A percentile compares a stretch with the other conserved stretches of the same genome.
Evolutionary conservation across 2,329 filamentous ascomycete species (phyloP).

Genomic region (Fusarium nodosum): DNA sequence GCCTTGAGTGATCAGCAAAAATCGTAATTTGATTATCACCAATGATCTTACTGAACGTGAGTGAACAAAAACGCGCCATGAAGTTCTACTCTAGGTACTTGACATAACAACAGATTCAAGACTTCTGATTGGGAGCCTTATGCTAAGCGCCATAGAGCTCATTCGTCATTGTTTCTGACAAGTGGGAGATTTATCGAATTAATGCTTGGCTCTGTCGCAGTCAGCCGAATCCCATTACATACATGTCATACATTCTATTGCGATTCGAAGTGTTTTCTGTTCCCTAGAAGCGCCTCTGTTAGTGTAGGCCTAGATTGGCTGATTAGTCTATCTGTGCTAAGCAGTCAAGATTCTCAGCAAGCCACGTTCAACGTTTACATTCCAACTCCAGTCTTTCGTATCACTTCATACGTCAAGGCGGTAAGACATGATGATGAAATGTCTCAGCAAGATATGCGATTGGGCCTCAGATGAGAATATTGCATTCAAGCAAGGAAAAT

Average conservation of each 20-base stretch:
- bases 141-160: no score
- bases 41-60: neutral
- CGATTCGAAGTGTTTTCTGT: no score
- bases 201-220: no score
- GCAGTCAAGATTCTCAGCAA: neutral
- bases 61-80: neutral
- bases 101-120: neutral
- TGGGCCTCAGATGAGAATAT: neutral
- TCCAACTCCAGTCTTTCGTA: neutral
- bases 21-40: neutral
- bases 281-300: no score
- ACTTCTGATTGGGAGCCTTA: neutral
- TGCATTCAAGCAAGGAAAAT: neutral
- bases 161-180: no score
- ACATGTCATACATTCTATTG: no score
- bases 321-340: neutral
- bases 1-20: neutral
- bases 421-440: neutral
- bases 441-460: neutral
- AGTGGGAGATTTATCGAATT: no score
- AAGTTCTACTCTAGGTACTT: neutral
- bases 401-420: neutral
- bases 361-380: neutral
- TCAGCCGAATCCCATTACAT: no score
- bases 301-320: no score